These are phyloP conservation scores for Plasmodium fragile DNA, from an alignment of 169 alveolate genomes.

Conservation along the genomic window DNA sequence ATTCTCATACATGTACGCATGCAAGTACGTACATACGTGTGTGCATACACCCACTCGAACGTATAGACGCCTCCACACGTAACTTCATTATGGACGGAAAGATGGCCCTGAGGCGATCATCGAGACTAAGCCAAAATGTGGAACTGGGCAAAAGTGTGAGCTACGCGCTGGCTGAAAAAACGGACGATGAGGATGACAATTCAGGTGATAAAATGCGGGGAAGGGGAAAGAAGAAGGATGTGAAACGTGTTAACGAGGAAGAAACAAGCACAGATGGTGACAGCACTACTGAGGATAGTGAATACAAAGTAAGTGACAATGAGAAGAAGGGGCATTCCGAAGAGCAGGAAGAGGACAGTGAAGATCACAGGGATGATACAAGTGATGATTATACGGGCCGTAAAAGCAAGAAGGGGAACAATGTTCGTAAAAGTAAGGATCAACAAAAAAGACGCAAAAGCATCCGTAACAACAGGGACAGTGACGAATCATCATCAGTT, in stretches of 20 bases:
- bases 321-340: background rate
- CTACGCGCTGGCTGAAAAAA: conserved; percentile 7
- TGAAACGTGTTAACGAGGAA: background rate
- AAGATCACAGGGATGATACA: conserved; percentile 11
- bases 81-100: conserved; percentile 31
- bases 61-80: background rate
- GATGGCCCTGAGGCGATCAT: conserved; percentile 46
- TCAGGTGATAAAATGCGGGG: background rate
- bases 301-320: conserved; percentile 2
- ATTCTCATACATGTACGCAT: background rate
- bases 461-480: background rate
- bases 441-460: background rate
- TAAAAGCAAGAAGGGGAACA: background rate
- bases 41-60: background rate
- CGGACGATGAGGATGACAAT: conserved; percentile 13
- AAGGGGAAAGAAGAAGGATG: conserved; percentile 13
- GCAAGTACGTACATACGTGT: background rate
- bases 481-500: background rate
- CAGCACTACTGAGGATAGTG: conserved; percentile 35
- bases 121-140: conserved; percentile 37
- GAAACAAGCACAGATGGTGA: conserved; percentile 38
- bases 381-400: background rate
- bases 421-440: background rate
- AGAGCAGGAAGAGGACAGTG: conserved; percentile 1
- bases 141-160: conserved; percentile 14